Conservation (phyloP, 2,329 filamentous ascomycete species). For the Mycosphaerella arachidis region DNA sequence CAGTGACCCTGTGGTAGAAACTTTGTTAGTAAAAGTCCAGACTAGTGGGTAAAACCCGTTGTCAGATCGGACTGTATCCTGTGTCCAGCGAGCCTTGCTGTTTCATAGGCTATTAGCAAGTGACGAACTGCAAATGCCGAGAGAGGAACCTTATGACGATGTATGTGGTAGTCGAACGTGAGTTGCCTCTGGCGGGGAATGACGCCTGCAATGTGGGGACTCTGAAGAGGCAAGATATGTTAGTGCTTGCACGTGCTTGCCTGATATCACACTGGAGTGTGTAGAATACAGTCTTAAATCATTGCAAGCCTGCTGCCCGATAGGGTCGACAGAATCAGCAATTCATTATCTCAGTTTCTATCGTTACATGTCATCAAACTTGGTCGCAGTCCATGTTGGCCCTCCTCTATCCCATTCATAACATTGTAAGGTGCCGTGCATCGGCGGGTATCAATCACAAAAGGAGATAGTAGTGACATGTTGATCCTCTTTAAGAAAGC, state of each 20-base stretch:
- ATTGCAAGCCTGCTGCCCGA: neutral
- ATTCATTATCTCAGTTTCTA: neutral
- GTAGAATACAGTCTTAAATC: no score
- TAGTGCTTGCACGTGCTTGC: no score
- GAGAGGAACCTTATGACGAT: neutral
- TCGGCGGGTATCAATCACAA: neutral
- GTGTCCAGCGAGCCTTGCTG: neutral
- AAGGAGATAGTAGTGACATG: neutral
- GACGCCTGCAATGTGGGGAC: no score
- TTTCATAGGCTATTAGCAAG: neutral
- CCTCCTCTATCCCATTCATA: neutral
- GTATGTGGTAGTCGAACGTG: neutral
- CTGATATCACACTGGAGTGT: no score
- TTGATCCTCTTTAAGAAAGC: neutral
- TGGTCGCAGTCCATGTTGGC: neutral
- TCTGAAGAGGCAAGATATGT: neutral
- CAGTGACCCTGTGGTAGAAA: neutral
- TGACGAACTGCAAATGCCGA: neutral
- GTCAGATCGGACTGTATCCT: neutral
- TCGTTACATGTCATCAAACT: neutral
- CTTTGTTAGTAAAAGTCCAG: neutral
- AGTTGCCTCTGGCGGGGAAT: neutral
- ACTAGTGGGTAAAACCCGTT: neutral
- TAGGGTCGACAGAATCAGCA: neutral
- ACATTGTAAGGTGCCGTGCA: neutral